Conservation (phyloP, 2,329 filamentous ascomycete species). For the Neoarthrinium moseri region DNA sequence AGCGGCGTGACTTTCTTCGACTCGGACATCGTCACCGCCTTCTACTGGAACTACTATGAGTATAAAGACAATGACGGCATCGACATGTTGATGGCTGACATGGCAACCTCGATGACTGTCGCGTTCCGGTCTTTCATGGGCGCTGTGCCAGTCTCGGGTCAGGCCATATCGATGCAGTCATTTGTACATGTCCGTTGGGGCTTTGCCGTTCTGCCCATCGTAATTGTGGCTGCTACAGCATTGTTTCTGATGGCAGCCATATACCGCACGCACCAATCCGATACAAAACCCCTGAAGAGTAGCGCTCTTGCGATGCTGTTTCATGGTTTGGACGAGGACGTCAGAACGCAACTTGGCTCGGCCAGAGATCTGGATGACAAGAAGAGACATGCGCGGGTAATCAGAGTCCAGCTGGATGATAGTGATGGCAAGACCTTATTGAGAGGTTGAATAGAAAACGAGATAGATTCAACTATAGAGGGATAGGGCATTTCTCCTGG, state of each 20-base stretch:
- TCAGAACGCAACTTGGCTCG: slow-evolving; percentile 19
- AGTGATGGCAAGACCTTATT: slow-evolving; percentile 13
- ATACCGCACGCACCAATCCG: slow-evolving; percentile 20
- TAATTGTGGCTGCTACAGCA: slow-evolving; percentile 26
- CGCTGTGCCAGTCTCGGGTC: slow-evolving; percentile 24
- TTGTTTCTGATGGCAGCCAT: slow-evolving; percentile 27
- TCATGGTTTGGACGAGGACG: slow-evolving; percentile 31
- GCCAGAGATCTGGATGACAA: slow-evolving; percentile 18
- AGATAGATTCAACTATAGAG: no score
- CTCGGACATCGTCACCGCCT: slow-evolving; percentile 35
- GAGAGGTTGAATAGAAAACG: background rate
- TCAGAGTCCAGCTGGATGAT: slow-evolving; percentile 25
- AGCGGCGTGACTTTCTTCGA: slow-evolving; percentile 31
- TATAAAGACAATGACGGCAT: slow-evolving; percentile 27
- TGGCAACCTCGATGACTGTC: slow-evolving; percentile 32
- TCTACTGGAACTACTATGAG: slow-evolving; percentile 39
- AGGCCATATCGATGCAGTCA: slow-evolving; percentile 24
- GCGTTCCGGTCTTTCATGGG: slow-evolving; percentile 29
- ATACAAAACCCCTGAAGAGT: slow-evolving; percentile 32
- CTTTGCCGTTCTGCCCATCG: slow-evolving; percentile 30
- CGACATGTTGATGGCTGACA: slow-evolving; percentile 32
- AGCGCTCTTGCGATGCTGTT: slow-evolving; percentile 33
- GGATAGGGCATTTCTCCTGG: no score
- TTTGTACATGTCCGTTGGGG: slow-evolving; percentile 35
- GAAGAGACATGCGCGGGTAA: slow-evolving; percentile 20